Evolutionary conservation across 345 rosid species (phyloP).

Genomic region (sweet orange (Citrus sinensis)): DNA sequence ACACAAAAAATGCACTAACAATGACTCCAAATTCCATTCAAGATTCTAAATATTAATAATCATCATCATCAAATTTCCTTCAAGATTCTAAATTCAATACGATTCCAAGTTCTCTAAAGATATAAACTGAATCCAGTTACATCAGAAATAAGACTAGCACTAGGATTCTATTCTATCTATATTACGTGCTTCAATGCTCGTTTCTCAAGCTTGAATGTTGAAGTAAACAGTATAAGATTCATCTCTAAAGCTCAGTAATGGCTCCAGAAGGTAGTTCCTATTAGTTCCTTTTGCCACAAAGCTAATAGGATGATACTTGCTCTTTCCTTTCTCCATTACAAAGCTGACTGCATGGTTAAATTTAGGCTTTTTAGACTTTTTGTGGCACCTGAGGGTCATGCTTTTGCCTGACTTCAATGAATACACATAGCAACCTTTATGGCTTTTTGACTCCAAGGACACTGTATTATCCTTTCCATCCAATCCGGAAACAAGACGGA

Average conservation of each 20-base stretch:
- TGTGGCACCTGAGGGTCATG: slow-evolving; percentile 48
- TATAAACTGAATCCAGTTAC: too few species aligned
- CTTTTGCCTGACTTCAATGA: slow-evolving; percentile 25
- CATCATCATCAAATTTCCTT: too few species aligned
- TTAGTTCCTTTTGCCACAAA: not conserved
- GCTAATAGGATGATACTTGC: slow-evolving; percentile 47
- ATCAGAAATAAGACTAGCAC: too few species aligned
- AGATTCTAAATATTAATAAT: too few species aligned
- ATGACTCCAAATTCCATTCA: too few species aligned
- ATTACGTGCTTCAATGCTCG: too few species aligned
- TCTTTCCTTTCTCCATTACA: slow-evolving; percentile 37
- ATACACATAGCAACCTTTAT: slow-evolving; percentile 56
- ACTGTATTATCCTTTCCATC: slow-evolving; percentile 54
- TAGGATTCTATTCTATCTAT: too few species aligned
- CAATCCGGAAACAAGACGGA: slow-evolving; percentile 58
- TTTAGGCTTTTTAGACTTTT: slow-evolving; percentile 16
- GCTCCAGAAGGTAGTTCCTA: not conserved
- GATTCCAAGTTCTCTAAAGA: too few species aligned
- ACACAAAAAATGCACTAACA: too few species aligned
- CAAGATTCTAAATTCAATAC: too few species aligned
- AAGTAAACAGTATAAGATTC: not conserved
- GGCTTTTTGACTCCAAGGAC: slow-evolving; percentile 50
- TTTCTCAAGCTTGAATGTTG: not conserved
- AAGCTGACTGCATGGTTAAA: slow-evolving; percentile 56
- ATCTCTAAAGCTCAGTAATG: not conserved